Percentiles rank a stretch among this genome's conserved stretches.
Evolutionary conservation across 176 grass and related monocot species (phyloP).

Genomic region (Urochloa ruziziensis): DNA sequence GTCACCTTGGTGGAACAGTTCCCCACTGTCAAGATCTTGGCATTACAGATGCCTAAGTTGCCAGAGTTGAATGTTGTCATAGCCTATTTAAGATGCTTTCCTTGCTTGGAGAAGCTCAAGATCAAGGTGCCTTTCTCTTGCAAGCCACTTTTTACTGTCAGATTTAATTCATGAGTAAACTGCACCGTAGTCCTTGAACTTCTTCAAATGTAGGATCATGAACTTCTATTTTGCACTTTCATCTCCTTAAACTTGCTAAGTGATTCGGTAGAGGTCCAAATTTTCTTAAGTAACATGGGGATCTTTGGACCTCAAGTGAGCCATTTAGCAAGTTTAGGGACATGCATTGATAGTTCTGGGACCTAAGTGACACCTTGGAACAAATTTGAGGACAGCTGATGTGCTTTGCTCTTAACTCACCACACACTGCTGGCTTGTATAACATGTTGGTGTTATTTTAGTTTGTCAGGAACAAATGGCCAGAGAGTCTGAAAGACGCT

Average conservation of each 20-base stretch:
- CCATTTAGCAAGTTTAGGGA: no score
- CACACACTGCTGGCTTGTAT: background rate
- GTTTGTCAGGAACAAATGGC: background rate
- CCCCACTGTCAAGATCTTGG: background rate
- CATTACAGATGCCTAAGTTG: background rate
- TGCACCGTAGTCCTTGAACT: background rate
- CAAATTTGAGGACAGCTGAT: background rate
- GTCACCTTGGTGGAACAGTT: background rate
- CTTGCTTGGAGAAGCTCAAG: background rate
- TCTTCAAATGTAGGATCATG: background rate
- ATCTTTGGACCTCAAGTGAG: no score
- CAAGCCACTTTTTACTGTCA: background rate
- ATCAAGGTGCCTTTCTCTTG: no score
- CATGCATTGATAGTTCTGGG: background rate
- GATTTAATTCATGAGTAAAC: background rate
- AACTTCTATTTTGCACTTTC: background rate
- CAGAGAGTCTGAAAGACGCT: background rate
- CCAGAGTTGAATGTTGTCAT: background rate
- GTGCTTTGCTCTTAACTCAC: background rate
- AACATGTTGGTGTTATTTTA: background rate
- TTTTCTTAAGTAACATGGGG: background rate
- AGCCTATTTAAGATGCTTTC: background rate
- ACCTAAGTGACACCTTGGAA: background rate
- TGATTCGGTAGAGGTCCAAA: background rate
- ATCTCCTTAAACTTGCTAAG: background rate